Evolutionary conservation across 192 early-diverging fungal species (phyloP), one percentile per base, ranked within the genome.

Genomic region (Gryganskiella cystojenkinii): DNA sequence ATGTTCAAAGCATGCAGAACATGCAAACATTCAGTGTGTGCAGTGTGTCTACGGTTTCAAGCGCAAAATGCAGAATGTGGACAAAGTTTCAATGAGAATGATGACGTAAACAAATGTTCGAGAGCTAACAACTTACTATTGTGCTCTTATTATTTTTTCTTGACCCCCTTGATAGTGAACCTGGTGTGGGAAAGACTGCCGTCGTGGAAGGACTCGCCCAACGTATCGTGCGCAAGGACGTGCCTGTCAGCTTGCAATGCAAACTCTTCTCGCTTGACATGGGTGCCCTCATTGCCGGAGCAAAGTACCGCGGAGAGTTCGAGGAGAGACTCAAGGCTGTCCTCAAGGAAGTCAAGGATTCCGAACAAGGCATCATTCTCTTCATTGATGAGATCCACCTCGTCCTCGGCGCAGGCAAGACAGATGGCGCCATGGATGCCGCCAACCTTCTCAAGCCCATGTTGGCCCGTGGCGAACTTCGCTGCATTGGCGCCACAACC

Each of bases 311-410:
- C 53, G 98, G 98, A 66, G 96, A 99, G 86, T 99, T 98, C 64
- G 98, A 99, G 76, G 97, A 98, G 76, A 91, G 98, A 27, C 88
- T 99, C 43, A 98, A 99, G 89, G 86, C 94, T 0, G 93, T 99
- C 9, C 85, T 99, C 44, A 96, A 97, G 74, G 96, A 99, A 82
- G 92, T 98, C 57, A 93, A 92, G 63, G 93, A 98, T 28, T 90
- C 95, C 24, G 86, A 92, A 40, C 94, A 92, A 35, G 90, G 91
- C 20, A 89, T 95, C 25, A 99, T 99, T 62, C 82, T 99, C 30
- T 99, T 99, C 80, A 97, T 99, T 61, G 98, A 99, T 80, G 98
- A 99, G 82, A 92, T 99, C 45, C 98, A 99, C 71, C 86, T 92
- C 3, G 92, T 98, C 17, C 86, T 99, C 24, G 98, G 98, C 7